Evolutionary conservation across 1,139 yeast species (phyloP), one percentile per base, ranked within the genome.

Genomic region (Diutina catenulata): DNA sequence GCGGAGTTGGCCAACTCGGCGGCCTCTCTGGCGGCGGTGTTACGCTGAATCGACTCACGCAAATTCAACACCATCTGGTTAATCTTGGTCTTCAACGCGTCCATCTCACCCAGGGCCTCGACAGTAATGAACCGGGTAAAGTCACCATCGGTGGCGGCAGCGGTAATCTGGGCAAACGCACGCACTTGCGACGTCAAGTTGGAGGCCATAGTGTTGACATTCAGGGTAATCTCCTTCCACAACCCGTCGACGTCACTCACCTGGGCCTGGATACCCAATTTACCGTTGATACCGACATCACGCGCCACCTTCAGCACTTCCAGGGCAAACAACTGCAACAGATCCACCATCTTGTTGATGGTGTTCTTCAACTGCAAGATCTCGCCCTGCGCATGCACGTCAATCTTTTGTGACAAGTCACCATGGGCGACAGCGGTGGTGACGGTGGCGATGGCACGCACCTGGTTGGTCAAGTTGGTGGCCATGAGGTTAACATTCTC

Each of bases 361-460:
- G 94, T 81, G 45, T 79, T 75, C 50, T 81, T 82, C 55, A 81
- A 68, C 42, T 83, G 88, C 45, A 80, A 66, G 41, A 76, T 75
- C 57, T 82, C 94, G 40, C 95, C 95, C 55, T 83, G 93, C 10
- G 94, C 94, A 52, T 80, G 91, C 21, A 84, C 94, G 48, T 76
- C 86, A 59, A 84, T 84, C 57, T 84, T 84, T 55, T 82, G 94
- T 3, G 87, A 77, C 49, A 84, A 68, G 54, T 84, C 94, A 52
- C 95, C 95, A 59, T 82, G 84, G 2, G 94, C 94, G 38, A 84
- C 94, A 1, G 94, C 94, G 1, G 94, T 84, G 1, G 95, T 84
- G 39, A 84, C 94, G 3, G 88, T 81, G 7, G 94, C 94, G 50
- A 84, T 84, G 3, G 91, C 76, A 58, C 95, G 74, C 49, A 84